Conservation (phyloP, 1,139 yeast genomes). For the Yamadazyma atlantica region DNA sequence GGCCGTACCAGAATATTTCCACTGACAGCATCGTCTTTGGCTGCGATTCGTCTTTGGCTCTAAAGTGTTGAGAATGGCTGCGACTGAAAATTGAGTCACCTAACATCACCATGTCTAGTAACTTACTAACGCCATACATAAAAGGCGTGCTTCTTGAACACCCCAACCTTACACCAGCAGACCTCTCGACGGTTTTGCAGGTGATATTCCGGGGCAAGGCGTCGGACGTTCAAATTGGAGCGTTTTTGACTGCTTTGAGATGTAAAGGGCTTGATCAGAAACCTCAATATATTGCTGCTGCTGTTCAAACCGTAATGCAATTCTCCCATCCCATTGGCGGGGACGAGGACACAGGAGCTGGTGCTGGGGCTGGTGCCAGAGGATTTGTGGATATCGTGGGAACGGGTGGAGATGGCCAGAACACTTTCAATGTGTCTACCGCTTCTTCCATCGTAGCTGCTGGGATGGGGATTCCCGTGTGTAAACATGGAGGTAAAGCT, state of each 20-base stretch:
- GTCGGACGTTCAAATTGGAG: constrained; percentile 69
- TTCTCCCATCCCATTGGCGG: constrained; percentile 56
- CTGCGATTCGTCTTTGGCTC: too few relatives aligned
- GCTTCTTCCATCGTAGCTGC: constrained; percentile 93
- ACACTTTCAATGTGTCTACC: constrained; percentile 94
- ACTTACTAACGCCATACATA: constrained; percentile 58
- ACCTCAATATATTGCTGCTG: constrained; percentile 80
- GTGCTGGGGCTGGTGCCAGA: constrained; percentile 39
- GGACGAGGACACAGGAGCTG: too few relatives aligned
- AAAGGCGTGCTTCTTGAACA: constrained; percentile 52
- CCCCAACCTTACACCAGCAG: constrained; percentile 61
- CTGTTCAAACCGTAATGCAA: constrained; percentile 68
- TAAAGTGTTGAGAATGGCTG: too few relatives aligned
- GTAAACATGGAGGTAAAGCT: constrained; percentile 97
- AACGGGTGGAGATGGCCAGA: constrained; percentile 97
- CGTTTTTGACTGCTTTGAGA: constrained; percentile 77
- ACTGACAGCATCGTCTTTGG: too few relatives aligned
- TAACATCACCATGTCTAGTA: too few relatives aligned
- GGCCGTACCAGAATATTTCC: too few relatives aligned
- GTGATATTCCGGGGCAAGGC: constrained; percentile 60
- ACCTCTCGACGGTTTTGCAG: constrained; percentile 59
- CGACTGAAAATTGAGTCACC: neutral
- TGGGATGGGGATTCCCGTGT: constrained; percentile 80
- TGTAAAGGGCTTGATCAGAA: constrained; percentile 77
- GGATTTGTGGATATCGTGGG: constrained; percentile 91